Conservation (phyloP, 2,329 filamentous ascomycete species). For the Aspergillus thermomutatus region DNA sequence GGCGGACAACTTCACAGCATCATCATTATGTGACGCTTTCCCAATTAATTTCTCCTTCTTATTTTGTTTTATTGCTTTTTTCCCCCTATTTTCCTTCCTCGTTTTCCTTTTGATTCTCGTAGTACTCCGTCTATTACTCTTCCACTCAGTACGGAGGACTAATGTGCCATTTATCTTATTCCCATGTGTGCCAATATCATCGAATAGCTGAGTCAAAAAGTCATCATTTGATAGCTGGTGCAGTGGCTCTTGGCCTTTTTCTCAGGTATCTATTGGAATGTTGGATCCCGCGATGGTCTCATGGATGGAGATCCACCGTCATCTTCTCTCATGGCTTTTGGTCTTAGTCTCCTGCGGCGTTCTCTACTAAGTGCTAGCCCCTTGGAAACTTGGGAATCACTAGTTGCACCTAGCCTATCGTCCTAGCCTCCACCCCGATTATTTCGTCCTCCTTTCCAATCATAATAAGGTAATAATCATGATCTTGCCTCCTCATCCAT, state of each 20-base stretch:
- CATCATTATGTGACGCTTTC: not conserved
- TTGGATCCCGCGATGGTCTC: conserved; percentile 16
- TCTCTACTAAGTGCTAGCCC: conserved; percentile 11
- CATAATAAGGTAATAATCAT: not conserved
- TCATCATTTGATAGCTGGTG: not conserved
- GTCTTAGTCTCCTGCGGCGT: conserved; percentile 4
- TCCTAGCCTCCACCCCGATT: not conserved
- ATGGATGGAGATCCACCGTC: conserved; percentile 18
- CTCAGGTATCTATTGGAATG: conserved; percentile 1
- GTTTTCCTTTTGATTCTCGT: not conserved
- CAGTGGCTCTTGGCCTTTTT: not conserved
- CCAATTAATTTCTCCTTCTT: not conserved
- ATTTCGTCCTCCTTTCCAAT: not conserved
- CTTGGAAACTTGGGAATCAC: conserved; percentile 18
- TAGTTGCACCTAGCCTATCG: conserved; percentile 18
- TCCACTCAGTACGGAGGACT: not conserved
- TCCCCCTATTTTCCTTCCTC: not conserved
- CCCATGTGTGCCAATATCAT: not conserved
- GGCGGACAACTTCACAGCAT: not conserved
- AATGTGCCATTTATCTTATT: not conserved
- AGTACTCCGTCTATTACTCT: not conserved
- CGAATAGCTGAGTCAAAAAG: not conserved
- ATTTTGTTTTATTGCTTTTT: not conserved
- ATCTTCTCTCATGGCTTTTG: conserved; percentile 5
- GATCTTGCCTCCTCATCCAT: conserved; percentile 9